Conservation (phyloP, 805 yeast species). For the Saccharomyces kudriavzevii region DNA sequence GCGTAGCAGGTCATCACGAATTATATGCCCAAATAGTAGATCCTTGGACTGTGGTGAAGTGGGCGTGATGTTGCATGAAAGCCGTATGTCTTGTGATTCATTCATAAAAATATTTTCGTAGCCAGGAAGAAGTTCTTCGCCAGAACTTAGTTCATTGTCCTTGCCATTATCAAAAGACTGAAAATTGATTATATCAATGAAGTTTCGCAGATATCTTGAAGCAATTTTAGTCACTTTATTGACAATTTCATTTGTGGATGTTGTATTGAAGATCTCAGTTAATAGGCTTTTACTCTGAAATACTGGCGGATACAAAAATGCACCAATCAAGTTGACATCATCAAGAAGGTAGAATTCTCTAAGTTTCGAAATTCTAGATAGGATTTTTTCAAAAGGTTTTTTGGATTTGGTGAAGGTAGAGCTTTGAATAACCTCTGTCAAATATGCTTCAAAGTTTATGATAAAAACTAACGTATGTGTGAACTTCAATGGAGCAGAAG, state of each 20-base stretch:
- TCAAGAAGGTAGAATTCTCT: not conserved
- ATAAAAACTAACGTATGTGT: conserved; percentile 1
- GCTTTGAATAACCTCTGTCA: not conserved
- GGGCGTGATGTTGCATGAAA: not conserved
- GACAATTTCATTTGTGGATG: conserved; percentile 2
- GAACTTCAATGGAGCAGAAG: conserved; percentile 4
- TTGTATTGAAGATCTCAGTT: conserved; percentile 2
- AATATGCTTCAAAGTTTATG: conserved; percentile 3
- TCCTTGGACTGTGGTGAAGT: not conserved
- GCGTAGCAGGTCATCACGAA: not conserved
- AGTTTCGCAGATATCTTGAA: not conserved
- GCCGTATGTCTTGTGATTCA: not conserved
- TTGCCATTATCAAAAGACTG: not conserved
- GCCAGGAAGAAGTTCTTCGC: not conserved
- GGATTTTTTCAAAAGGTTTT: conserved; percentile 1
- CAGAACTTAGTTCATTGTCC: not conserved
- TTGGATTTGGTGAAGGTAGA: conserved; percentile 1
- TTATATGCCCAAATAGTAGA: not conserved
- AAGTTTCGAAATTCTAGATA: not conserved
- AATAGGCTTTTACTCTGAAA: conserved; percentile 1
- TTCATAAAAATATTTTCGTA: not conserved
- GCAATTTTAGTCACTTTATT: conserved; percentile 1
- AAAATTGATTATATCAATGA: not conserved
- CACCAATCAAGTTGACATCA: conserved; percentile 4
- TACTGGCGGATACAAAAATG: conserved; percentile 7